Percentiles rank a stretch among this genome's conserved stretches.
Evolutionary conservation across 768 basidiomycete species (phyloP).

Genomic region (Panellus pusillus): DNA sequence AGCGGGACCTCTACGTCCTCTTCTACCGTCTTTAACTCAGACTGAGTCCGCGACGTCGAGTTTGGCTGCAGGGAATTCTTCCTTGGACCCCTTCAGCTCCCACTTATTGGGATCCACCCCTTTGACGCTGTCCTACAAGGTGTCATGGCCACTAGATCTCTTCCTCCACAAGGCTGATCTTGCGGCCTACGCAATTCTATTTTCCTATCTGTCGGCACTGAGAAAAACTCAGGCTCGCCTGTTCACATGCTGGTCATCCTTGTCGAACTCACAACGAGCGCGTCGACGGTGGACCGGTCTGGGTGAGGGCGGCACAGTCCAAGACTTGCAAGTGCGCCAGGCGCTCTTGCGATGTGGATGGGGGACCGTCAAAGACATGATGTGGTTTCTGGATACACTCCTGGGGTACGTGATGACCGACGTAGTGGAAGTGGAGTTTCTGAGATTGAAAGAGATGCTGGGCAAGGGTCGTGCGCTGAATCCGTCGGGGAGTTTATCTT

Average conservation of each 20-base stretch:
- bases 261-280: slow-evolving; percentile 84
- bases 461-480: slow-evolving; percentile 23
- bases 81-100: slow-evolving; percentile 58
- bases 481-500: slow-evolving; percentile 17
- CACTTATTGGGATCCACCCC: slow-evolving; percentile 75
- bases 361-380: slow-evolving; percentile 87
- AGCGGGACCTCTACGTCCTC: slow-evolving; percentile 76
- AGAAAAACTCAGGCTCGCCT: slow-evolving; percentile 82
- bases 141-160: slow-evolving; percentile 87
- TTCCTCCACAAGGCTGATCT: slow-evolving; percentile 81
- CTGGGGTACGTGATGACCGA: slow-evolving; percentile 88
- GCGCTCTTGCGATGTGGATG: slow-evolving; percentile 76
- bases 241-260: slow-evolving; percentile 78
- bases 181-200: slow-evolving; percentile 70
- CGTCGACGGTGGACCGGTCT: slow-evolving; percentile 85
- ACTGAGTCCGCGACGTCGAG: slow-evolving; percentile 24
- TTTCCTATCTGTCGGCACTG: slow-evolving; percentile 80
- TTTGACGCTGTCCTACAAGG: slow-evolving; percentile 64
- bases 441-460: slow-evolving; percentile 64
- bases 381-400: slow-evolving; percentile 86
- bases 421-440: slow-evolving; percentile 83
- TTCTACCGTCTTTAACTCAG: slow-evolving; percentile 69
- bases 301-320: slow-evolving; percentile 79
- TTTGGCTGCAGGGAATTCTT: slow-evolving; percentile 41
- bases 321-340: slow-evolving; percentile 65